A percentile compares a stretch with the other conserved stretches of the same genome.
Evolutionary conservation across 768 basidiomycete genomes (phyloP).

Genomic region (Strobilomyces dryophilus): DNA sequence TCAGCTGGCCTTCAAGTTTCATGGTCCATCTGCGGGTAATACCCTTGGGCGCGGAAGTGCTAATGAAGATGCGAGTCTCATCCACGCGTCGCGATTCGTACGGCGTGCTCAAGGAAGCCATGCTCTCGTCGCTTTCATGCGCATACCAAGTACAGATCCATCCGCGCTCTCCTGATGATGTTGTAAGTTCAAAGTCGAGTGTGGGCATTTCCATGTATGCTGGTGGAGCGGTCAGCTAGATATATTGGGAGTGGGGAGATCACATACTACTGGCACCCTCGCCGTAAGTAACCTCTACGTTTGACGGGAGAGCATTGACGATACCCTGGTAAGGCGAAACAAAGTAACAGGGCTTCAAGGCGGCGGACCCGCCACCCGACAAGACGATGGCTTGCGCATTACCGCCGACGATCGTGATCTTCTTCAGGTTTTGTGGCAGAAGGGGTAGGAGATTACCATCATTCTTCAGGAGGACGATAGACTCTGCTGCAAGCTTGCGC

Average conservation of each 20-base stretch:
- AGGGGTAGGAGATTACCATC: slow-evolving; percentile 38
- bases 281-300: slow-evolving; percentile 56
- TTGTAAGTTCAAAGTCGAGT: slow-evolving; percentile 63
- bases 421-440: slow-evolving; percentile 47
- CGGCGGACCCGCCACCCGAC: slow-evolving; percentile 74
- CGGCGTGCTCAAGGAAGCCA: slow-evolving; percentile 41
- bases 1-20: slow-evolving; percentile 55
- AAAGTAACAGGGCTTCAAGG: slow-evolving; percentile 71
- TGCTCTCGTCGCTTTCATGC: slow-evolving; percentile 55
- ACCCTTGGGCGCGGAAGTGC: slow-evolving; percentile 48
- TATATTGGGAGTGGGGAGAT: background rate
- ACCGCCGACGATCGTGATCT: slow-evolving; percentile 68
- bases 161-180: slow-evolving; percentile 56
- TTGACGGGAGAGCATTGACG: slow-evolving; percentile 45
- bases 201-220: slow-evolving; percentile 64
- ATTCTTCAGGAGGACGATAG: slow-evolving; percentile 77
- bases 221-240: slow-evolving; percentile 22
- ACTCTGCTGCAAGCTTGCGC: slow-evolving; percentile 61
- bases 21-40: slow-evolving; percentile 64
- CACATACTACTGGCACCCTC: slow-evolving; percentile 65
- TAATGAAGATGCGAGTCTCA: slow-evolving; percentile 65
- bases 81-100: slow-evolving; percentile 45
- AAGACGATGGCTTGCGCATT: slow-evolving; percentile 63
- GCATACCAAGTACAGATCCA: slow-evolving; percentile 63
- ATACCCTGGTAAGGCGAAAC: slow-evolving; percentile 77